A percentile compares a stretch with the other conserved stretches of the same genome.
Evolutionary conservation across 83 land plant species (phyloP).

Genomic region (Picea abies): DNA sequence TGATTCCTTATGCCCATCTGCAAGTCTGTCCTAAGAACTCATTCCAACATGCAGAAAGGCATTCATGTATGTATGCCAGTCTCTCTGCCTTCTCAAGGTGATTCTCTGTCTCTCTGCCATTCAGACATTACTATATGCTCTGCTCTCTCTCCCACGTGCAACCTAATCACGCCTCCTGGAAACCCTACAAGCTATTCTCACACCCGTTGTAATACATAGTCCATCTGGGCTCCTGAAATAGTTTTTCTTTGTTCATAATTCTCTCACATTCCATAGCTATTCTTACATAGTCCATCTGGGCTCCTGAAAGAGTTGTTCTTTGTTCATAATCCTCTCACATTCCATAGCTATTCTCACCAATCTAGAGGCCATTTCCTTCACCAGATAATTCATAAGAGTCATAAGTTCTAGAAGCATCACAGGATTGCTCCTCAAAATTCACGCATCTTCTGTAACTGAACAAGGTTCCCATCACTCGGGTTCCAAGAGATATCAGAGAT

Average conservation of each 20-base stretch:
- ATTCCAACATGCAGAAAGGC: no score
- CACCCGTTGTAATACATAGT: conserved; percentile 75
- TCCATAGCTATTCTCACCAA: conserved; percentile 69
- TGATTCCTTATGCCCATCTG: no score
- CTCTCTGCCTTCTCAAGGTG: no score
- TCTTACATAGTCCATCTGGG: conserved; percentile 47
- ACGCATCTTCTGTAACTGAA: conserved; percentile 69
- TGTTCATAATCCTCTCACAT: conserved; percentile 23
- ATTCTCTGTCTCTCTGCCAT: no score
- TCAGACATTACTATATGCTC: no score
- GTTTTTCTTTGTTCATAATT: no score
- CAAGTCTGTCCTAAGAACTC: no score
- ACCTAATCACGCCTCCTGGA: no score
- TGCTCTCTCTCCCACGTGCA: no score
- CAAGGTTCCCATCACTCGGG: conserved; percentile 53
- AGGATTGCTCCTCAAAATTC: conserved; percentile 45
- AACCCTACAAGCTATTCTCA: conserved; percentile 13
- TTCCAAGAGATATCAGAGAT: conserved; percentile 19
- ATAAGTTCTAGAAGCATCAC: conserved; percentile 58
- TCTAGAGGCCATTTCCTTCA: conserved; percentile 70
- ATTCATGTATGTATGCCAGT: no score
- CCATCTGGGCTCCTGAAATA: no score
- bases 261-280: no score
- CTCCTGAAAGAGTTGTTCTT: conserved; percentile 46
- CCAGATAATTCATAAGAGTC: conserved; percentile 14